These are phyloP conservation scores for Leptodontidium sp. DNA, from an alignment of 2,329 filamentous ascomycete genomes.

Conservation along the genomic window DNA sequence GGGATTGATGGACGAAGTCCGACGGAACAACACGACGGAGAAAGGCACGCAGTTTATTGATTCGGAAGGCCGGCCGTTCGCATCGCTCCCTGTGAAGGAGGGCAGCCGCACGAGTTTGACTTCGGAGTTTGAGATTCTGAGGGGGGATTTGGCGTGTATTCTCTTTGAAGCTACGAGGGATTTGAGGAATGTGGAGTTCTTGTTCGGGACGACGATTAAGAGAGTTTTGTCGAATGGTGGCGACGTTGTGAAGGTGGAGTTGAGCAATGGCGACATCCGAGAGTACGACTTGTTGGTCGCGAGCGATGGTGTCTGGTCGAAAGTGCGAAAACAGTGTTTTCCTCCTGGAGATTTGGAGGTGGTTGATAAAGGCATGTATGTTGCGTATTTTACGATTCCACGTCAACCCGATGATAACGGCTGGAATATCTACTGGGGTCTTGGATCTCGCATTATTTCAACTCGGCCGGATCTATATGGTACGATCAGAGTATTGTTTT, in stretches of 20 bases:
- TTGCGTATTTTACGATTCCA: slow-evolving; percentile 7
- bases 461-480: slow-evolving; percentile 20
- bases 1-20: too few species aligned
- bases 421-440: slow-evolving; percentile 26
- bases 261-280: background rate
- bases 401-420: slow-evolving; percentile 22
- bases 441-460: slow-evolving; percentile 11
- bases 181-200: background rate
- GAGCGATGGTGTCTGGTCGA: background rate
- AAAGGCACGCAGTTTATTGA: too few species aligned
- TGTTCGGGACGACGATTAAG: background rate
- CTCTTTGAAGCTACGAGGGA: too few species aligned
- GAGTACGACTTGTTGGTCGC: background rate
- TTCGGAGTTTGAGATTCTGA: too few species aligned
- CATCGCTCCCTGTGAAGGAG: too few species aligned
- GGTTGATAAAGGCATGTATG: slow-evolving; percentile 1
- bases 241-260: background rate
- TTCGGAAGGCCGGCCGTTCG: too few species aligned
- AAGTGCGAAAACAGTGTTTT: background rate
- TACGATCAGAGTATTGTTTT: slow-evolving; percentile 27
- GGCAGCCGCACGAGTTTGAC: too few species aligned
- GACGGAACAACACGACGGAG: too few species aligned
- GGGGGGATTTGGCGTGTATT: too few species aligned
- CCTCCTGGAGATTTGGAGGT: background rate
- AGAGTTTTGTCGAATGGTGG: background rate